Conservation (phyloP, 805 yeast species). For the Wickerhamiella alocasiicola region DNA sequence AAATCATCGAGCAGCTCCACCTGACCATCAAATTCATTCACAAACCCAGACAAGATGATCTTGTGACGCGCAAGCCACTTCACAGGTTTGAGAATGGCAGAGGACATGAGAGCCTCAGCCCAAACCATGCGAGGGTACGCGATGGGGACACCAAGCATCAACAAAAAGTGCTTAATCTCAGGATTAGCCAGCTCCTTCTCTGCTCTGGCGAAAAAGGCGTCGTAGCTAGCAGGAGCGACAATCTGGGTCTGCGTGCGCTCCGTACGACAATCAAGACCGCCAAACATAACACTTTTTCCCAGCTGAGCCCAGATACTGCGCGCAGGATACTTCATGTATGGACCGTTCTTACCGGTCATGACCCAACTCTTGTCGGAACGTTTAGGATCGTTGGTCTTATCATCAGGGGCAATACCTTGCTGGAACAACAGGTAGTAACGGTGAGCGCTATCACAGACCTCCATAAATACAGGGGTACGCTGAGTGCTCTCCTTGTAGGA, state of each 20-base stretch:
- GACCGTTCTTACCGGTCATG: conserved; percentile 44
- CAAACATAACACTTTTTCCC: conserved; percentile 58
- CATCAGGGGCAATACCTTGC: conserved; percentile 53
- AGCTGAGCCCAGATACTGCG: conserved; percentile 62
- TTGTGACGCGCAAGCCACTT: conserved; percentile 35
- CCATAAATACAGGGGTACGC: conserved; percentile 52
- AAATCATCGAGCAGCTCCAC: conserved; percentile 86
- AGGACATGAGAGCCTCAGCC: conserved; percentile 62
- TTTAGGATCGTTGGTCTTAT: conserved; percentile 31
- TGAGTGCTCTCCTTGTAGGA: conserved; percentile 69
- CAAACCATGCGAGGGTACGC: conserved; percentile 89
- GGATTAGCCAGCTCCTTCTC: conserved; percentile 42
- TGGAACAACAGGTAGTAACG: conserved; percentile 85
- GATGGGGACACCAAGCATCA: conserved; percentile 88
- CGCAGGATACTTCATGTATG: conserved; percentile 51
- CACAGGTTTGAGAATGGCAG: conserved; percentile 45
- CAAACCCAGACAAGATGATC: conserved; percentile 53
- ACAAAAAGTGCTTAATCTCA: conserved; percentile 59
- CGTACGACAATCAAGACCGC: conserved; percentile 87
- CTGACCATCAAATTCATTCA: conserved; percentile 85
- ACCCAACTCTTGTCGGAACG: conserved; percentile 49
- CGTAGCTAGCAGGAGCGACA: conserved; percentile 44
- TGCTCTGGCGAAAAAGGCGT: conserved; percentile 47
- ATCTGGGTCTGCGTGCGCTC: conserved; percentile 61
- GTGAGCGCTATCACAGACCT: conserved; percentile 69